phyloP scores from a whole-genome alignment of 1,139 yeast species.

The Hansenula sp. region DNA sequence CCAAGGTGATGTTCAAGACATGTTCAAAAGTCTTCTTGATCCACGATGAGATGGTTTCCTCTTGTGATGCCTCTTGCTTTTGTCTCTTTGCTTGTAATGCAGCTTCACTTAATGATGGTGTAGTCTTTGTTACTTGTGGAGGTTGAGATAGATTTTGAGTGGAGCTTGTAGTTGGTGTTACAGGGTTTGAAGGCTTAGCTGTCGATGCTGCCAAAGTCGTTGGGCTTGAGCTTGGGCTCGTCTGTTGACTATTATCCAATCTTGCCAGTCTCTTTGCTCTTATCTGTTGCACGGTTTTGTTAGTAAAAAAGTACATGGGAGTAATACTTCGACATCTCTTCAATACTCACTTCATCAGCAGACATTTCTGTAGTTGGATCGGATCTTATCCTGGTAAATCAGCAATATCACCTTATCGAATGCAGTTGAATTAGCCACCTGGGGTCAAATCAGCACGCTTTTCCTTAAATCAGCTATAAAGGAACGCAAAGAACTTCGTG shows the following conservation, averaged over 20 bases:
- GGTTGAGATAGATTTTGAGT: neutral
- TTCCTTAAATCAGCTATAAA: no score
- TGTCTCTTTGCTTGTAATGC: neutral
- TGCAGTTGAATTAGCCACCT: neutral
- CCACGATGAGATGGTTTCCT: slow-evolving; percentile 27
- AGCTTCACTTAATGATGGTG: neutral
- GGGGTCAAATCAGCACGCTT: neutral
- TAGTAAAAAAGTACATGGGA: neutral
- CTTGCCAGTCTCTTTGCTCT: slow-evolving; percentile 42
- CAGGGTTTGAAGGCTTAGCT: neutral
- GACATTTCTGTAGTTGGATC: slow-evolving; percentile 1
- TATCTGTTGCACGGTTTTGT: slow-evolving; percentile 21
- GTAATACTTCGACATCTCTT: neutral
- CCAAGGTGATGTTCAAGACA: slow-evolving; percentile 39
- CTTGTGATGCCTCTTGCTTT: neutral
- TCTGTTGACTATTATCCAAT: neutral
- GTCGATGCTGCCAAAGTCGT: neutral
- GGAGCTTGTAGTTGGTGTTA: neutral
- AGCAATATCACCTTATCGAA: no score
- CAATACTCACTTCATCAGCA: slow-evolving; percentile 1
- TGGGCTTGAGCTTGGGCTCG: neutral
- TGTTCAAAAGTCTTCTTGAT: slow-evolving; percentile 29
- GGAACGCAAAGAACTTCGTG: no score
- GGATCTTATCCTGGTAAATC: no score
- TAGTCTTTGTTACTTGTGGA: neutral